Percentiles rank a stretch among this genome's conserved stretches.
phyloP scores from a whole-genome alignment of 2,329 filamentous ascomycete genomes.

The Tricladium varicosporioides region DNA sequence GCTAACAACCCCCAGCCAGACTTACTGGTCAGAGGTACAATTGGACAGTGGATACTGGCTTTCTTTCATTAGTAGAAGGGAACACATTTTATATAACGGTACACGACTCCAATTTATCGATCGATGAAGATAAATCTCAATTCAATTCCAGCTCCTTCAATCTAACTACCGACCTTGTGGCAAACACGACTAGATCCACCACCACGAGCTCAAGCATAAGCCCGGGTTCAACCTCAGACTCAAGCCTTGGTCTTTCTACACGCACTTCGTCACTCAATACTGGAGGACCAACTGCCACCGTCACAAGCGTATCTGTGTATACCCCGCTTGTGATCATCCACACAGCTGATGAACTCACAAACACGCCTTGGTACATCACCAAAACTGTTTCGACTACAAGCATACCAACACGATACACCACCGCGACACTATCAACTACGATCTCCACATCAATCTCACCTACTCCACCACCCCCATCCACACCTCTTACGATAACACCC shows the following conservation, averaged over 20 bases:
- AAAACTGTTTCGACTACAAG: background rate
- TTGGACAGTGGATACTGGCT: background rate
- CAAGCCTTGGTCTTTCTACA: background rate
- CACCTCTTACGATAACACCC: background rate
- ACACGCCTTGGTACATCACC: background rate
- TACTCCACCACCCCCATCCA: background rate
- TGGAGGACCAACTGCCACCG: too few species aligned
- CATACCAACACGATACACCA: background rate
- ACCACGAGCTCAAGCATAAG: background rate
- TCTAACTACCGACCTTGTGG: background rate
- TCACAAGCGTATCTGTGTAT: too few species aligned
- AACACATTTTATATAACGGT: conserved; percentile 1
- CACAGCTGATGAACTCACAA: background rate
- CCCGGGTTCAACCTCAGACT: background rate
- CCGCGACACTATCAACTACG: background rate
- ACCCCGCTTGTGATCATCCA: background rate
- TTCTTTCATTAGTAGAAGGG: background rate
- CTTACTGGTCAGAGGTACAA: background rate
- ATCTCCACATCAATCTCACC: background rate
- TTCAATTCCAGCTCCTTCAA: background rate
- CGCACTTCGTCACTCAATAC: background rate
- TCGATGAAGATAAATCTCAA: background rate
- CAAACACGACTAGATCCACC: background rate
- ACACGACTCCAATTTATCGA: background rate
- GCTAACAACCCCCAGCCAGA: background rate